These are phyloP conservation scores for Collybia nuda DNA, from an alignment of 768 basidiomycete species.

Conservation along the genomic window DNA sequence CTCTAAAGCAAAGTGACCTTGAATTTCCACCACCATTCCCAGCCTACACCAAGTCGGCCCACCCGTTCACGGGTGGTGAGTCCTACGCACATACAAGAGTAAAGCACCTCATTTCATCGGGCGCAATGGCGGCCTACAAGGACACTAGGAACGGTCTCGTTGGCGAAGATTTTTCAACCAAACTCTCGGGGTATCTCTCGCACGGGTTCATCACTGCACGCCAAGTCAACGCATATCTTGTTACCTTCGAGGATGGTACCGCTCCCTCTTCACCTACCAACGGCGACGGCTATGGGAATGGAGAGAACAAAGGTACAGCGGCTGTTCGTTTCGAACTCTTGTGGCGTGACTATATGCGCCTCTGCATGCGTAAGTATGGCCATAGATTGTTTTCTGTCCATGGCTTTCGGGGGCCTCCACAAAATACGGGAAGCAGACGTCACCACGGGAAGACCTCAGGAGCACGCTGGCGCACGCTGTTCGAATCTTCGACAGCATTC, in stretches of 20 bases:
- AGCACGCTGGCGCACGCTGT: not conserved
- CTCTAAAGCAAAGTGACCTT: not conserved
- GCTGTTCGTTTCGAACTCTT: constrained; percentile 1
- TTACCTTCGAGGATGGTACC: not conserved
- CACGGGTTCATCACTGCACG: not conserved
- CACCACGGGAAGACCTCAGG: not conserved
- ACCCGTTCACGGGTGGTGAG: not conserved
- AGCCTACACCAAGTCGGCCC: not conserved
- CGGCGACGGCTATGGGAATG: not conserved
- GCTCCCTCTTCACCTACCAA: not conserved
- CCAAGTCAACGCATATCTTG: not conserved
- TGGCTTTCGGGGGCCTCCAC: not conserved
- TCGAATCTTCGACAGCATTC: not conserved
- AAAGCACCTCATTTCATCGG: not conserved
- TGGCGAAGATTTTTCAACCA: not conserved
- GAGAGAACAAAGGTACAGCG: not conserved
- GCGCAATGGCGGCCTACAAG: not conserved
- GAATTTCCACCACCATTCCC: not conserved
- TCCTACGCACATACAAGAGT: not conserved
- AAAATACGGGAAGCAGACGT: not conserved
- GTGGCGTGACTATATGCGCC: constrained; percentile 2
- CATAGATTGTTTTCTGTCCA: not conserved
- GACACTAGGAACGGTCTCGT: not conserved
- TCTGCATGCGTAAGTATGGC: not conserved
- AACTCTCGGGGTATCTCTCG: not conserved